phyloP scores from a whole-genome alignment of 2,329 filamentous ascomycete species.

The Ophiostoma ips region DNA sequence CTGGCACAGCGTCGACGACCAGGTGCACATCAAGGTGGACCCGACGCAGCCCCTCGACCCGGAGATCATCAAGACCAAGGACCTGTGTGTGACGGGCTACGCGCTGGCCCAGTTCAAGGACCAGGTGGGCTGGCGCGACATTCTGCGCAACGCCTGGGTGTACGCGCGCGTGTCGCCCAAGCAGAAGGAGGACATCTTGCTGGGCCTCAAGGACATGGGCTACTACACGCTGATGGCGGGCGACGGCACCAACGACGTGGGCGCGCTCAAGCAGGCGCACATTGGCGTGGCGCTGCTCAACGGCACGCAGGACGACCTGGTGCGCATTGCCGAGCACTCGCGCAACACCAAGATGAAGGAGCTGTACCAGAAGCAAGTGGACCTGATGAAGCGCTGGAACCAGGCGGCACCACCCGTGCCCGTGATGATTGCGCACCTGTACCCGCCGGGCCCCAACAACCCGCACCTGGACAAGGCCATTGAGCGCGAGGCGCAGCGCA shows the following conservation, averaged over 20 bases:
- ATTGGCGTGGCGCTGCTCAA: slow-evolving; percentile 94
- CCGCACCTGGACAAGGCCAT: slow-evolving; percentile 91
- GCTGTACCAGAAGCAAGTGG: slow-evolving; percentile 89
- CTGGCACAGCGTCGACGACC: slow-evolving; percentile 92
- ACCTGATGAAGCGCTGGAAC: slow-evolving; percentile 89
- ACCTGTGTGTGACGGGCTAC: slow-evolving; percentile 92
- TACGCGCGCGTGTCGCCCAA: slow-evolving; percentile 97
- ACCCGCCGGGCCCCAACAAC: slow-evolving; percentile 78
- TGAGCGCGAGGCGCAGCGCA: slow-evolving; percentile 69
- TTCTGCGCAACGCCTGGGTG: slow-evolving; percentile 88
- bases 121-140: slow-evolving; percentile 57
- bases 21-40: slow-evolving; percentile 72
- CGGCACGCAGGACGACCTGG: slow-evolving; percentile 80
- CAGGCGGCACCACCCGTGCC: slow-evolving; percentile 87
- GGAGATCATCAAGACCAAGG: slow-evolving; percentile 70
- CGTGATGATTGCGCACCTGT: slow-evolving; percentile 82
- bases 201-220: slow-evolving; percentile 87
- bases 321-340: slow-evolving; percentile 82
- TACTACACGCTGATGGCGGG: slow-evolving; percentile 99
- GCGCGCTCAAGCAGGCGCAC: slow-evolving; percentile 93
- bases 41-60: slow-evolving; percentile 66
- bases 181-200: slow-evolving; percentile 97
- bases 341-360: slow-evolving; percentile 97
- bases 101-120: slow-evolving; percentile 80
- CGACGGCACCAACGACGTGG: slow-evolving; percentile 96